phyloP scores from a whole-genome alignment of 345 rosid species.

The Syzygium aromaticum region DNA sequence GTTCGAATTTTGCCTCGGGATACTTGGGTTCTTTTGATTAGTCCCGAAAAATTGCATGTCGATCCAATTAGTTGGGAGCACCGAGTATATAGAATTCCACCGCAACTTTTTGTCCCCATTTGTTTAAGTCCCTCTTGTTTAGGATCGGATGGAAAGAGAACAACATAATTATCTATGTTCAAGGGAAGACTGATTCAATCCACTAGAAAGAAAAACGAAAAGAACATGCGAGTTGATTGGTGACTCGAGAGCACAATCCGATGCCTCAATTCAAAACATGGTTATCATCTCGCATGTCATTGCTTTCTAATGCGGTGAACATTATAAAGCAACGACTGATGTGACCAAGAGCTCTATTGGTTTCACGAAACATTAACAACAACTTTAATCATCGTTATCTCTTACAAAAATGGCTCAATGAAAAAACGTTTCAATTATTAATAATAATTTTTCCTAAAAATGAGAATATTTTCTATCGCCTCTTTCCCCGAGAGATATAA shows the following conservation, averaged over 20 bases:
- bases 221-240: neutral
- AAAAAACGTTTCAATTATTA: neutral
- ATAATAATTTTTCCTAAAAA: neutral
- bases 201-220: too few species aligned
- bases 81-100: fast-evolving
- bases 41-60: fast-evolving
- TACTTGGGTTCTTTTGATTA: neutral
- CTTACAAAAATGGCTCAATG: fast-evolving
- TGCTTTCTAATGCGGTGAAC: neutral
- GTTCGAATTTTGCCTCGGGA: neutral
- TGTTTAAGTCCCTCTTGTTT: neutral
- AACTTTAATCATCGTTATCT: neutral
- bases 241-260: neutral
- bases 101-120: fast-evolving
- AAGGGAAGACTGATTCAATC: too few species aligned
- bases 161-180: too few species aligned
- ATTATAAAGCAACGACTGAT: neutral
- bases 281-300: neutral
- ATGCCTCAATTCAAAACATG: neutral
- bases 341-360: fast-evolving
- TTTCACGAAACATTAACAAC: neutral
- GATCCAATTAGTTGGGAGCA: fast-evolving
- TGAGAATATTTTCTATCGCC: neutral
- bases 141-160: neutral
- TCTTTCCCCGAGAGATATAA: neutral